These are phyloP conservation scores for Plasmodium inui DNA, from an alignment of 169 alveolate species.

Conservation along the genomic window DNA sequence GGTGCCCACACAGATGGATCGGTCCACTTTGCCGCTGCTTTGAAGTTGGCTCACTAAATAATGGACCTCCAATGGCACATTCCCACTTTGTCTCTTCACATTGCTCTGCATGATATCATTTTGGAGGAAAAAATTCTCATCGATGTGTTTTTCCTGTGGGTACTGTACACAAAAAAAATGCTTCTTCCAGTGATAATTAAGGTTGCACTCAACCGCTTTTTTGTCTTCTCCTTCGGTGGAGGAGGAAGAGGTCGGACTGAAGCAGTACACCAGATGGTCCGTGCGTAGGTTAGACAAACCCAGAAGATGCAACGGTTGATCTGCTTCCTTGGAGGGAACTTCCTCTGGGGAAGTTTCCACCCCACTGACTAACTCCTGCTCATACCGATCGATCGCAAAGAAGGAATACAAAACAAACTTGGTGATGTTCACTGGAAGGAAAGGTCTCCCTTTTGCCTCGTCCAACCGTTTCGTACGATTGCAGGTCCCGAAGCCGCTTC, in stretches of 20 bases:
- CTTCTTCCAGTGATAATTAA: background rate
- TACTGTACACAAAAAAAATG: background rate
- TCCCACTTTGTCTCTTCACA: background rate
- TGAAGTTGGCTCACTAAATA: background rate
- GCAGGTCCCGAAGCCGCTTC: background rate
- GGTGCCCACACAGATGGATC: background rate
- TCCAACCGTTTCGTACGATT: background rate
- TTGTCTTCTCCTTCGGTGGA: background rate
- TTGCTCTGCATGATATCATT: background rate
- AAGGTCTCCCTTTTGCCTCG: background rate
- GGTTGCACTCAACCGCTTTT: background rate
- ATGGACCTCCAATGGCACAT: background rate
- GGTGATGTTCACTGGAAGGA: background rate
- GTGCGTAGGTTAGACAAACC: background rate
- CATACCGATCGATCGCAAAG: background rate
- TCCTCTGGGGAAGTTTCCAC: background rate
- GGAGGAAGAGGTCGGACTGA: background rate
- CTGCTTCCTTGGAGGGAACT: background rate
- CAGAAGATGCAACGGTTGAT: background rate
- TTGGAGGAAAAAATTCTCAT: background rate
- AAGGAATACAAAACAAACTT: constrained; percentile 23
- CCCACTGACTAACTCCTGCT: background rate
- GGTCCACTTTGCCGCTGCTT: constrained; percentile 6
- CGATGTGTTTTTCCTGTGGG: background rate
- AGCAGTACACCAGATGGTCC: background rate